A percentile compares a stretch with the other conserved stretches of the same genome.
Conservation (phyloP, 352 stramenopile species). For the Globisporangium radiosum region DNA sequence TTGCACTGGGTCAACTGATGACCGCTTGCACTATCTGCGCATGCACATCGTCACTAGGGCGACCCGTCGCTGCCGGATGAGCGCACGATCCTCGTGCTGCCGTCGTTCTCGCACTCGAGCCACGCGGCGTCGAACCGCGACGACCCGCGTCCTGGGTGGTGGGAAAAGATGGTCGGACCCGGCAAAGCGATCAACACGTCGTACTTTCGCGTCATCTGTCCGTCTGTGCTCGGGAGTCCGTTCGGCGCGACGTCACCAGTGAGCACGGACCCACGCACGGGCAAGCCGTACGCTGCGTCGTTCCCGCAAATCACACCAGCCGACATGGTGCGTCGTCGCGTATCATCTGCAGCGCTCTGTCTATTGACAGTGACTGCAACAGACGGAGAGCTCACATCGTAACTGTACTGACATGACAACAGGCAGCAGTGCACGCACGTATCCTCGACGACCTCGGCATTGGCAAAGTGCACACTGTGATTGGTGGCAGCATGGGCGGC, state of each 20-base stretch:
- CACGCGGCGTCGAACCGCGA: constrained; percentile 79
- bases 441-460: constrained; percentile 76
- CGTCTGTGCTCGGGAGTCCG: constrained; percentile 77
- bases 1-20: background rate
- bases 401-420: background rate
- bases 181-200: constrained; percentile 86
- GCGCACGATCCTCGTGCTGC: constrained; percentile 75
- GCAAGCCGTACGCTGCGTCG: constrained; percentile 49
- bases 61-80: constrained; percentile 60
- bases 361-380: background rate
- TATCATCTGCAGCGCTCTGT: background rate
- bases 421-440: constrained; percentile 67
- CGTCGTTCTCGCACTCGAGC: constrained; percentile 84
- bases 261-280: constrained; percentile 49
- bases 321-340: constrained; percentile 51
- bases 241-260: constrained; percentile 79
- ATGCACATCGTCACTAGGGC: constrained; percentile 17
- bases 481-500: constrained; percentile 84
- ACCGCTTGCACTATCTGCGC: background rate
- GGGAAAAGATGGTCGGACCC: constrained; percentile 84
- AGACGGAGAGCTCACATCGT: too few relatives aligned
- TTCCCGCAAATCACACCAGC: constrained; percentile 83
- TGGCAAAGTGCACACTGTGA: constrained; percentile 69
- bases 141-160: constrained; percentile 78
- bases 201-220: constrained; percentile 84